Conservation (phyloP, 306 rosid genomes). For the Casuarina equisetifolia region DNA sequence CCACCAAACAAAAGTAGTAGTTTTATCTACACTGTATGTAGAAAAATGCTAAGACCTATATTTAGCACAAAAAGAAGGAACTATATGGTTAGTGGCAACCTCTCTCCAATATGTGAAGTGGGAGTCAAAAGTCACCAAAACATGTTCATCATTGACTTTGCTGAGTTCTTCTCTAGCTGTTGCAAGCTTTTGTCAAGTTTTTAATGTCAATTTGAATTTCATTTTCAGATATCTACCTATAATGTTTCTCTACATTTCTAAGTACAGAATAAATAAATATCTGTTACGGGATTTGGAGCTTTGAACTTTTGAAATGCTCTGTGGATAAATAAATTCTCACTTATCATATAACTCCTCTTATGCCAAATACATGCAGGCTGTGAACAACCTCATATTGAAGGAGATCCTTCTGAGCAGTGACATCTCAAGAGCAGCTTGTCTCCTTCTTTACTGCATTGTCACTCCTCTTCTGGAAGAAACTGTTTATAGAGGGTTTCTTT, state of each 20-base stretch:
- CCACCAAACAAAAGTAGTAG: not conserved
- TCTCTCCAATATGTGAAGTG: not conserved
- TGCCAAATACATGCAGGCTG: conserved; percentile 45
- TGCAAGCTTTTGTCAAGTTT: not conserved
- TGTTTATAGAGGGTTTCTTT: conserved; percentile 75
- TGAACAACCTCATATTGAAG: conserved; percentile 58
- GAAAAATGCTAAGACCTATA: not conserved
- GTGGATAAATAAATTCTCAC: no score
- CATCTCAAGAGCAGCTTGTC: conserved; percentile 56
- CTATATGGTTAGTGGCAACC: not conserved
- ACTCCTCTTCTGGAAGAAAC: conserved; percentile 77
- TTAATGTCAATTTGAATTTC: not conserved
- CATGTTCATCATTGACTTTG: no score
- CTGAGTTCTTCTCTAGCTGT: not conserved
- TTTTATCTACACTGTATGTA: not conserved
- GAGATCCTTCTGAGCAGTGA: conserved; percentile 54
- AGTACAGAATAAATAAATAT: no score
- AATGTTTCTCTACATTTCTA: conserved; percentile 2
- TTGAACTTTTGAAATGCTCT: not conserved
- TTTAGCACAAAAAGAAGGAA: not conserved
- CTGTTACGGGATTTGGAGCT: not conserved
- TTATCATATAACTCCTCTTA: not conserved
- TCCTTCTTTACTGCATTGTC: conserved; percentile 54
- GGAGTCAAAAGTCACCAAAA: not conserved
- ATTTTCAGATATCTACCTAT: not conserved